Evolutionary conservation across 192 early-diverging fungal genomes (phyloP).

Genomic region (Linnemannia schmuckeri): DNA sequence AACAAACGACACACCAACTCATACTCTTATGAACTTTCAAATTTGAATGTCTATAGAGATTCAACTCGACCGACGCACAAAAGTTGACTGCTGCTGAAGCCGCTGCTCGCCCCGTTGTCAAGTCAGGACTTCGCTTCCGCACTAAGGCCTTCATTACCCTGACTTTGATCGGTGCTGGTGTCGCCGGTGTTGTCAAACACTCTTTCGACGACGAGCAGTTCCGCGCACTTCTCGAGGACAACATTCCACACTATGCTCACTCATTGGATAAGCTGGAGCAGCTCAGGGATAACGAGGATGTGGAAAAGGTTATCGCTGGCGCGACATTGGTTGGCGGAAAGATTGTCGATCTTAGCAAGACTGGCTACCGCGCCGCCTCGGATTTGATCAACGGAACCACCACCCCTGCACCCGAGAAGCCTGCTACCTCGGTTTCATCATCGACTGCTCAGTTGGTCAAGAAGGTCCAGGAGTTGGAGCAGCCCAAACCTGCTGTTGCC

Average conservation of each 20-base stretch:
- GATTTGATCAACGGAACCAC: conserved; percentile 55
- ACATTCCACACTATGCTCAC: conserved; percentile 49
- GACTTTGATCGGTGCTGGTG: conserved; percentile 48
- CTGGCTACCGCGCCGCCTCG: conserved; percentile 38
- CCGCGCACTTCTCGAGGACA: conserved; percentile 43
- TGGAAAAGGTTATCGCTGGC: conserved; percentile 20
- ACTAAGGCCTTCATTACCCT: conserved; percentile 50
- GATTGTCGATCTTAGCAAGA: conserved; percentile 44
- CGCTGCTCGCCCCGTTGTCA: conserved; percentile 19
- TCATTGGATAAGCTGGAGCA: conserved; percentile 47
- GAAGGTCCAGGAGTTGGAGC: conserved; percentile 53
- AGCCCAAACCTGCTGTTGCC: conserved; percentile 50
- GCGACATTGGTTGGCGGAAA: conserved; percentile 22
- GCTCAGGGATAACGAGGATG: conserved; percentile 55
- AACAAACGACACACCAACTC: background rate
- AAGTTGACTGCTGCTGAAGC: conserved; percentile 43
- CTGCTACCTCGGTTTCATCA: background rate
- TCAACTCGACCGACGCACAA: conserved; percentile 43
- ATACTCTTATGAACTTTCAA: background rate
- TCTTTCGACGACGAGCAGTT: conserved; percentile 46
- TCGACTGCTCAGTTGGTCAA: conserved; percentile 22
- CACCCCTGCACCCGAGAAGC: conserved; percentile 47
- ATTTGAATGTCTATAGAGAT: conserved; percentile 21
- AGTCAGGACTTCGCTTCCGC: conserved; percentile 49
- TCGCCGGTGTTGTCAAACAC: conserved; percentile 51